Evolutionary conservation across 768 basidiomycete genomes (phyloP), one percentile per base, ranked within the genome.

Genomic region (Lyophyllum semitale): DNA sequence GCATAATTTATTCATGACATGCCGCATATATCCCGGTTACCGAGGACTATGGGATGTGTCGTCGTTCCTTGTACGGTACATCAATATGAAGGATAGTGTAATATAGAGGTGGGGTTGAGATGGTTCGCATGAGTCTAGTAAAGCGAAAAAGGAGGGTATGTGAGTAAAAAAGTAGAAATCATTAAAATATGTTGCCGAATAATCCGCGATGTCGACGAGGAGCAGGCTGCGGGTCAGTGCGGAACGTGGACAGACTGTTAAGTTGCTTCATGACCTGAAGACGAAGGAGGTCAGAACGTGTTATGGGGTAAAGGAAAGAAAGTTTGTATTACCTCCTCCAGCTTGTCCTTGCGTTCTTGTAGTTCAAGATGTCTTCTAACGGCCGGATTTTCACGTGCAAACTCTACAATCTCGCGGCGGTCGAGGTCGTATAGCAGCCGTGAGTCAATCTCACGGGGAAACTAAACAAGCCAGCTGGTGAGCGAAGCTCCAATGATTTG

Each of bases 381-480:
- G n/a, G 74, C 73, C 0, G 96, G 97, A 68, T 99, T 98, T 79
- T 99, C 96, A 43, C 92, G 84, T 0, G 97, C 96, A 73, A 99
- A 99, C 57, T 87, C 84, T 29, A 88, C 74, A 38, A 98, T 94
- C 69, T 98, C 94, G 45, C 80, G 83, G 0, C 93, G 87, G 68
- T 97, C 89, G n/a, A 98, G 80, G 68, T 96, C 91, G 63, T 98
- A 97, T 26, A 96, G 80, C 47, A 99, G 73, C 23, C 95, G 83
- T 20, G 93, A 91, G 70, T 98, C 96, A 54, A 99, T 98, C 73
- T 98, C 96, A 29, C 96, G 87, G 58, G 97, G 96, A 78, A 99
- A 98, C 91, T 97, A 58, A 6, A 54, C 13, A 18, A 42, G 25
- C 25, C 47, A 18, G 35, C 13, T 25, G 26, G 56, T 29, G 45